Conservation (phyloP, 2,329 filamentous ascomycete species). For the Alternaria brassicae region DNA sequence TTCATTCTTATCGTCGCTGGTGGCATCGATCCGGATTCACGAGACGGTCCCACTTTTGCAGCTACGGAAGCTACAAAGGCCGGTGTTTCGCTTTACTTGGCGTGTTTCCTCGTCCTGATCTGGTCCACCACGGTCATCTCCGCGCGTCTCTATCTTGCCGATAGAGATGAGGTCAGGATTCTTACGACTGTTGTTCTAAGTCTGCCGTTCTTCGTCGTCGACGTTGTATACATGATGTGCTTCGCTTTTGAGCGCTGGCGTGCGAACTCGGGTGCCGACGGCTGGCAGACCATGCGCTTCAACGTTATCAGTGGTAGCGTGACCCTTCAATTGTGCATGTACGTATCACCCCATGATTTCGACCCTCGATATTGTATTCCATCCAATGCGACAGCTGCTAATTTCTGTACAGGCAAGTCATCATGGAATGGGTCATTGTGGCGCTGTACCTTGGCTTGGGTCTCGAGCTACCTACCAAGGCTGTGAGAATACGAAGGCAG, state of each 20-base stretch:
- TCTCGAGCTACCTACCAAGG: conserved; percentile 42
- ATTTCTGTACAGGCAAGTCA: conserved; percentile 36
- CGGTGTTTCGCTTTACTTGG: conserved; percentile 45
- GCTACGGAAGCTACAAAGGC: conserved; percentile 46
- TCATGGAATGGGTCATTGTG: conserved; percentile 47
- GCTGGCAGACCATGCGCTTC: conserved; percentile 33
- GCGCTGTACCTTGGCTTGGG: conserved; percentile 44
- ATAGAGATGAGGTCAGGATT: conserved; percentile 43
- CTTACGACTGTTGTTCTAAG: conserved; percentile 47
- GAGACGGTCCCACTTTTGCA: conserved; percentile 40
- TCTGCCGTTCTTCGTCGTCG: conserved; percentile 46
- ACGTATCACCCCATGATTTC: conserved; percentile 17
- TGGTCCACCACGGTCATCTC: conserved; percentile 49
- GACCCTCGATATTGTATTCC: background rate
- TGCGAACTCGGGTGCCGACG: conserved; percentile 6
- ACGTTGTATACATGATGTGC: conserved; percentile 50
- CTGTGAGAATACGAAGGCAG: conserved; percentile 36
- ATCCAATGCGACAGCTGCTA: background rate
- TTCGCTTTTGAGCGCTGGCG: conserved; percentile 44
- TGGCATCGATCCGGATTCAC: conserved; percentile 45
- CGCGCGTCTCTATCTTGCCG: conserved; percentile 44
- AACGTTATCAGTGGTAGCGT: conserved; percentile 48
- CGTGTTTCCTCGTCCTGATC: conserved; percentile 42
- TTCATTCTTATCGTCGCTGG: conserved; percentile 48
- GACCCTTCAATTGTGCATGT: conserved; percentile 48